Conservation (phyloP, 2,329 filamentous ascomycete genomes). For the Plectosphaerella cucumerina region DNA sequence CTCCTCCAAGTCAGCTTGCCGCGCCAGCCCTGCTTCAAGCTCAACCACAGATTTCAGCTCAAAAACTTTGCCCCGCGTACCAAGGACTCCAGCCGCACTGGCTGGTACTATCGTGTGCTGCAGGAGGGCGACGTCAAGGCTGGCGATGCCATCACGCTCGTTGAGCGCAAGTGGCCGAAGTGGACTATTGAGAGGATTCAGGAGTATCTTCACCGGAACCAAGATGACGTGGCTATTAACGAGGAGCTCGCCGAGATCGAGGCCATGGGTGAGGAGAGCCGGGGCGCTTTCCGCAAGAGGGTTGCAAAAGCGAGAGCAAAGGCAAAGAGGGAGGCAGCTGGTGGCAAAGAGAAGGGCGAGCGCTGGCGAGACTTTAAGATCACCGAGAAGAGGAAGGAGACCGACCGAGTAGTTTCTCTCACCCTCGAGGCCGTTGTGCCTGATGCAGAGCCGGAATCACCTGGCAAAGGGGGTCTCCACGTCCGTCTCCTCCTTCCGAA, state of each 20-base stretch:
- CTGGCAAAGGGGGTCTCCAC: slow-evolving; percentile 40
- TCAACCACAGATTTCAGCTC: slow-evolving; percentile 63
- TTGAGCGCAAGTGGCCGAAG: slow-evolving; percentile 49
- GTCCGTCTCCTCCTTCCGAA: slow-evolving; percentile 53
- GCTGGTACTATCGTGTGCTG: slow-evolving; percentile 63
- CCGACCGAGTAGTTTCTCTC: slow-evolving; percentile 45
- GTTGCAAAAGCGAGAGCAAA: slow-evolving; percentile 41
- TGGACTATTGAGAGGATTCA: slow-evolving; percentile 63
- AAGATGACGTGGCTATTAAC: slow-evolving; percentile 46
- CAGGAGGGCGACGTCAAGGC: slow-evolving; percentile 47
- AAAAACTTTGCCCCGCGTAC: slow-evolving; percentile 58
- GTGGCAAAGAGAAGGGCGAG: slow-evolving; percentile 21
- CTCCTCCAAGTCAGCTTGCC: slow-evolving; percentile 57
- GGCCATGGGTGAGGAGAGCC: slow-evolving; percentile 44
- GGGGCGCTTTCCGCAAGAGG: slow-evolving; percentile 42
- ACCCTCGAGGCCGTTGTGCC: slow-evolving; percentile 41
- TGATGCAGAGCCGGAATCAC: slow-evolving; percentile 22
- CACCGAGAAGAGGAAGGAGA: slow-evolving; percentile 46
- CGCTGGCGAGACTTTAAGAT: slow-evolving; percentile 44
- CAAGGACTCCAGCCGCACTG: slow-evolving; percentile 53
- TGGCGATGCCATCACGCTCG: slow-evolving; percentile 53
- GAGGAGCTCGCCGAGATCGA: slow-evolving; percentile 46
- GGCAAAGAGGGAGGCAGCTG: slow-evolving; percentile 14
- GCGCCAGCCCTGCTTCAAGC: slow-evolving; percentile 63
- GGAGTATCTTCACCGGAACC: slow-evolving; percentile 56